Conservation (phyloP, 495 filamentous ascomycete species). For the Penicillium bialowiezense region DNA sequence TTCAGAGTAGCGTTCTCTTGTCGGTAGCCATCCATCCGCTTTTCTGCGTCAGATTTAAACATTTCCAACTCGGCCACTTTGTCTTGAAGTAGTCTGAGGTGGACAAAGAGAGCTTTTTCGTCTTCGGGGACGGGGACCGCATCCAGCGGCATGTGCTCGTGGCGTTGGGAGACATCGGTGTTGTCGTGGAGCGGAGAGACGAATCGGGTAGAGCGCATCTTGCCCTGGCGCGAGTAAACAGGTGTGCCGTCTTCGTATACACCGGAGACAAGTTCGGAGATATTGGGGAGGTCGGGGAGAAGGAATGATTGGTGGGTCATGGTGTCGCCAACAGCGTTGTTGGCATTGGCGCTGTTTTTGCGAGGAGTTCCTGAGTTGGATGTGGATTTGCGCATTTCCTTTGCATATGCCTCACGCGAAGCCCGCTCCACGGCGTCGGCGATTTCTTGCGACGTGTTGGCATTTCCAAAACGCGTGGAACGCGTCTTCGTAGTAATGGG, state of each 20-base stretch:
- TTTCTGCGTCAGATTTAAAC: constrained; percentile 56
- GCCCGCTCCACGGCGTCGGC: constrained; percentile 44
- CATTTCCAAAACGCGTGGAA: constrained; percentile 54
- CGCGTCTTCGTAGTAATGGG: constrained; percentile 44
- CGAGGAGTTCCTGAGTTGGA: constrained; percentile 19
- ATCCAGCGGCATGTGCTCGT: constrained; percentile 52
- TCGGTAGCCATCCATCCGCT: constrained; percentile 52
- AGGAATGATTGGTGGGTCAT: constrained; percentile 58
- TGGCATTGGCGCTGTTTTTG: constrained; percentile 18
- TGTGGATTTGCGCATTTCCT: constrained; percentile 29
- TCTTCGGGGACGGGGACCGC: constrained; percentile 65
- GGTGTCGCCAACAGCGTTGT: constrained; percentile 35
- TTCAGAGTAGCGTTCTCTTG: constrained; percentile 56
- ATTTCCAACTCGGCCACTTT: constrained; percentile 61
- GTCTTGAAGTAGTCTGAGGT: constrained; percentile 63
- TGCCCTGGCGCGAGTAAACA: constrained; percentile 52
- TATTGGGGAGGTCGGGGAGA: constrained; percentile 65
- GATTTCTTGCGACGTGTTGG: constrained; percentile 44
- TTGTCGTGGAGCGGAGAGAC: constrained; percentile 43
- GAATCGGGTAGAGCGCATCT: constrained; percentile 55
- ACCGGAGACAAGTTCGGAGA: constrained; percentile 70
- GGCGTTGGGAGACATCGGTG: constrained; percentile 36
- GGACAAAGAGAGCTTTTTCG: constrained; percentile 67
- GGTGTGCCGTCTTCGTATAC: constrained; percentile 65
- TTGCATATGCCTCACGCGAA: constrained; percentile 38